Evolutionary conservation across 2,329 filamentous ascomycete genomes (phyloP).

Genomic region (Metarhizium sp.): DNA sequence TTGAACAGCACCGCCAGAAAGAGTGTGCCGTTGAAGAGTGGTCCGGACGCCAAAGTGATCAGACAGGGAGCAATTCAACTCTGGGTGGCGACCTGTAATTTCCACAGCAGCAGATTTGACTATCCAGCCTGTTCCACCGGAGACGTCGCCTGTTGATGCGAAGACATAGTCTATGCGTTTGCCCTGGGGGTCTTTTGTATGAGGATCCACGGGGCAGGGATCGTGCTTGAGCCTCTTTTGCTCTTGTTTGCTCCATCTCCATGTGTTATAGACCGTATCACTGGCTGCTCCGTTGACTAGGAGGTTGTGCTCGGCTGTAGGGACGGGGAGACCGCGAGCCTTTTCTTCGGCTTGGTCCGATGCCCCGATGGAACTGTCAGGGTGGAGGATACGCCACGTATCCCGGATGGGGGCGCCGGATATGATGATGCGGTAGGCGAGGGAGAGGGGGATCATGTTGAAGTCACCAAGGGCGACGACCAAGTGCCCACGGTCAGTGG

Average conservation of each 20-base stretch:
- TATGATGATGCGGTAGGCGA: constrained; percentile 75
- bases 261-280: constrained; percentile 80
- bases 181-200: constrained; percentile 61
- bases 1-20: constrained; percentile 11
- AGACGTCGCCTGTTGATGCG: constrained; percentile 44
- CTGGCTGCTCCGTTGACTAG: constrained; percentile 77
- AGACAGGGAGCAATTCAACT: constrained; percentile 75
- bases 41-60: constrained; percentile 92
- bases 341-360: constrained; percentile 59
- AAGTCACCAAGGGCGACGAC: constrained; percentile 88
- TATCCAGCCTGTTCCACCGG: constrained; percentile 45
- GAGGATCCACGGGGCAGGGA: constrained; percentile 47
- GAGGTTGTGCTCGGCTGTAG: constrained; percentile 71
- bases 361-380: constrained; percentile 71
- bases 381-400: constrained; percentile 76
- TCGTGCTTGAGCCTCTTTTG: constrained; percentile 57
- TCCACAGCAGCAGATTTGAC: constrained; percentile 64
- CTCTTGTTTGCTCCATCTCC: constrained; percentile 73
- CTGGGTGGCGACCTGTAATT: constrained; percentile 74
- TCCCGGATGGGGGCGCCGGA: constrained; percentile 70
- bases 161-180: constrained; percentile 95
- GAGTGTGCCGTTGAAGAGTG: constrained; percentile 49
- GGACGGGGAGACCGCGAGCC: constrained; percentile 55
- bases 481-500: constrained; percentile 70
- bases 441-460: constrained; percentile 85